Evolutionary conservation across 495 filamentous ascomycete species (phyloP), one percentile per base, ranked within the genome.

Genomic region (Hypomontagnella submonticulosa): DNA sequence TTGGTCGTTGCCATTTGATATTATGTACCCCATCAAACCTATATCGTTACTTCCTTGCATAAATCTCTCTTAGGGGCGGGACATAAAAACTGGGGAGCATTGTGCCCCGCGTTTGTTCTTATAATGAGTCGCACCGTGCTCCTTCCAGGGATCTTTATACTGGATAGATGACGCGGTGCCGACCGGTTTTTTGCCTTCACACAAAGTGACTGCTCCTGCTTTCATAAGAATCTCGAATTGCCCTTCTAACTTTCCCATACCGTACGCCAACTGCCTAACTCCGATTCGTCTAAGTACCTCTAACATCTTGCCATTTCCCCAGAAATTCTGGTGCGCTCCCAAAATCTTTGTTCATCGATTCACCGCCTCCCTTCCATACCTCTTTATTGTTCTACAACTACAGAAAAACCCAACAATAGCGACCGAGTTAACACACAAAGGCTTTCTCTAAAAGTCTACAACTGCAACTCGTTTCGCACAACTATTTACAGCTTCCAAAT

Each of bases 21-120:
- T n/a, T n/a, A n/a, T n/a, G n/a, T n/a, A n/a, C n/a, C n/a, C 20
- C 34, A 11, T 10, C 4, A 9, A 19, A n/a, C n/a, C n/a, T n/a
- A n/a, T n/a, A n/a, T 51, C 23, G 4, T 12, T 51, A 20, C 30
- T 36, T 32, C 10, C 46, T 18, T 33, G 6, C 30, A 4, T 32
- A 54, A 11, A 8, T 54, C 41, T 43, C 4, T 2, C 16, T 7
- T 51, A 37, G 33, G 37, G 34, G 36, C 36, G 57, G 38, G 46
- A 53, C 16, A 51, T 57, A 38, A 42, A n/a, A 53, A 51, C 20
- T 48, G 37, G 48, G 30, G 43, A 62, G 11, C 23, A 16, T 33
- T 4, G 12, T 30, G 49, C 57, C 63, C 63, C 63, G 38, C 63
- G 63, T n/a, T 15, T 57, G 50, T 33, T 61, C 63, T 57, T 57